These are phyloP conservation scores for Spizellomyces punctatus DNA, from an alignment of 192 early-diverging fungal genomes.

Conservation along the genomic window DNA sequence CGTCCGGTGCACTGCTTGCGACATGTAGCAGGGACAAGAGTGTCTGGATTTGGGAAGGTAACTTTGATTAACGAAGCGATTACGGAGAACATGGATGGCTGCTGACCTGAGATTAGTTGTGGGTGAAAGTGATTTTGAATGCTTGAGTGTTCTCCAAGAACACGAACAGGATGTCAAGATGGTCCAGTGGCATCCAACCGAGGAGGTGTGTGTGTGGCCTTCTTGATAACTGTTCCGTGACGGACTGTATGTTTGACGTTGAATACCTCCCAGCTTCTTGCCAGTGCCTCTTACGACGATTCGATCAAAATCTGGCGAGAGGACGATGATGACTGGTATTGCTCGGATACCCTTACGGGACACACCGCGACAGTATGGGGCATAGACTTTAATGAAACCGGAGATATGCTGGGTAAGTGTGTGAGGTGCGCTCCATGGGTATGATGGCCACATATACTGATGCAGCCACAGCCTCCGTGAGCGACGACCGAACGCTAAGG, in stretches of 20 bases:
- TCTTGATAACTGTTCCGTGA: too few species aligned
- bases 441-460: background rate
- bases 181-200: constrained; percentile 87
- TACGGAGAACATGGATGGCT: background rate
- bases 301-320: constrained; percentile 93
- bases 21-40: constrained; percentile 96
- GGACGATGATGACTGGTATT: constrained; percentile 97
- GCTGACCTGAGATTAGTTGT: constrained; percentile 41
- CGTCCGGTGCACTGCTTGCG: constrained; percentile 79
- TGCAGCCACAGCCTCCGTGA: constrained; percentile 65
- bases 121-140: constrained; percentile 93
- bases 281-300: constrained; percentile 91
- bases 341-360: constrained; percentile 79
- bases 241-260: background rate
- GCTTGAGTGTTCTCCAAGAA: constrained; percentile 91
- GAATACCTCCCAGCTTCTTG: constrained; percentile 58
- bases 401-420: constrained; percentile 38
- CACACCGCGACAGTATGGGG: constrained; percentile 93
- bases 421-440: constrained; percentile 43
- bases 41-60: constrained; percentile 98
- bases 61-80: background rate
- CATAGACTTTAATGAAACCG: constrained; percentile 76
- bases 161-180: constrained; percentile 97
- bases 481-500: constrained; percentile 83
- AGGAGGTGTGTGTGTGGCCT: constrained; percentile 58